Conservation (phyloP, 108 stramenopile genomes). For the Cyclostephanos invisitatus region DNA sequence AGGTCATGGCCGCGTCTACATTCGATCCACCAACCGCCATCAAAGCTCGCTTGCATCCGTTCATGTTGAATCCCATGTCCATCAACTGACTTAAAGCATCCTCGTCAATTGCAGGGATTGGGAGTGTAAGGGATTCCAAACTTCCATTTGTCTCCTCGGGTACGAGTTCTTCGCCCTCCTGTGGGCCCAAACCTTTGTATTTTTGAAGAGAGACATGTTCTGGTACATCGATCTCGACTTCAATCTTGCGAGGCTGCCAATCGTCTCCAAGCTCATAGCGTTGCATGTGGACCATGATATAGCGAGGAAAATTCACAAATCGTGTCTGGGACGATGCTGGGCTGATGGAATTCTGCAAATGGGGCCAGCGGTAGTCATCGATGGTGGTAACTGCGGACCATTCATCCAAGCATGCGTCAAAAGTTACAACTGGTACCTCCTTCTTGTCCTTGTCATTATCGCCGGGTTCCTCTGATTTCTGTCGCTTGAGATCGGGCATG, state of each 20-base stretch:
- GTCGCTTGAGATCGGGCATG: slow-evolving; percentile 60
- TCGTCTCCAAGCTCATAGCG: slow-evolving; percentile 91
- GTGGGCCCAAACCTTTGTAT: slow-evolving; percentile 74
- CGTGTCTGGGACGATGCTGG: slow-evolving; percentile 54
- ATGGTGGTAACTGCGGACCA: slow-evolving; percentile 73
- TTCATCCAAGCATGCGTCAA: slow-evolving; percentile 83
- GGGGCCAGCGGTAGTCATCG: slow-evolving; percentile 82
- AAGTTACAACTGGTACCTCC: slow-evolving; percentile 74
- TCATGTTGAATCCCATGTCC: slow-evolving; percentile 97
- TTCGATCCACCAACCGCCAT: slow-evolving; percentile 86
- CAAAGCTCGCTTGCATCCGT: slow-evolving; percentile 93
- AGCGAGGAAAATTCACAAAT: slow-evolving; percentile 91
- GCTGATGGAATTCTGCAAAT: slow-evolving; percentile 65
- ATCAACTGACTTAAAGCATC: slow-evolving; percentile 84
- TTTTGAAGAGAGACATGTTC: slow-evolving; percentile 78
- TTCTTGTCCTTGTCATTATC: slow-evolving; percentile 69
- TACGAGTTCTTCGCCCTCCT: slow-evolving; percentile 82
- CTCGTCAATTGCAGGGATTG: slow-evolving; percentile 71
- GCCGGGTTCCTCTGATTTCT: slow-evolving; percentile 51
- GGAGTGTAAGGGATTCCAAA: slow-evolving; percentile 23
- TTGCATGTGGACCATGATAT: slow-evolving; percentile 91
- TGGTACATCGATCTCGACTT: slow-evolving; percentile 94
- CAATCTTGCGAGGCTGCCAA: slow-evolving; percentile 95
- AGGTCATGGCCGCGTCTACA: slow-evolving; percentile 95
- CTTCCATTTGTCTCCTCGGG: slow-evolving; percentile 61